Evolutionary conservation across 164 flowering plant genomes (phyloP), one percentile per base, ranked within the genome.

Genomic region (Annona squamosa): DNA sequence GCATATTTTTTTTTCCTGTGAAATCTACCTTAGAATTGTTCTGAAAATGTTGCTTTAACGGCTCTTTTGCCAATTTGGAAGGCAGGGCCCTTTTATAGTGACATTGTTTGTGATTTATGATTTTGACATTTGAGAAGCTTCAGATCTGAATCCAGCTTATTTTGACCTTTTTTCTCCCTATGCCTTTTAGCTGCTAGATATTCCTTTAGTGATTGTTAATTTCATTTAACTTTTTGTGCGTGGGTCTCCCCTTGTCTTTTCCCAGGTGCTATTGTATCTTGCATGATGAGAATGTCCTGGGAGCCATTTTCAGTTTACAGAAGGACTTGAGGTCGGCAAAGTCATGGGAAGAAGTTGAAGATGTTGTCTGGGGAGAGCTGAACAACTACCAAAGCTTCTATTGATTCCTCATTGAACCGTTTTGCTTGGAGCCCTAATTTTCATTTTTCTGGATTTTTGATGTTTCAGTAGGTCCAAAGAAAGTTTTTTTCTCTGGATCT

Each of bases 281-380:
- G 76, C 98, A 93, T 74, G 91, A 93, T 1, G 98, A 93, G 3
- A 85, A 95, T 71, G 77, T 95, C 3, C 68, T 95, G 83, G 94
- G 97, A 48, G 92, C 96, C 19, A 89, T 95, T 63, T 93, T 93
- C 70, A 75, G 91, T 71, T 47, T 89, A 63, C 89, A 92, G 94
- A 85, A 81, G 72, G 96, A 87, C 56, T 76, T 93, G 70, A 84
- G 83, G 75, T 72, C 47, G 18, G 94, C 94, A 7, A 74, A 80
- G 1, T 86, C 97, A 1, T 93, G 99, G 99, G 99, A 95, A 82
- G 95, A 91, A 82, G 91, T 95, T 64, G 99, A 95, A 85, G 89
- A 83, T 57, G 72, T 81, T 59, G 89, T 93, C 0, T 95, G 99
- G 99, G 98, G 95, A 68, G 85, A 83, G 71, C 75, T 95, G 68